Percentiles rank a stretch among this genome's conserved stretches.
Conservation (phyloP, 352 stramenopile genomes). For the Pythium insidiosum region DNA sequence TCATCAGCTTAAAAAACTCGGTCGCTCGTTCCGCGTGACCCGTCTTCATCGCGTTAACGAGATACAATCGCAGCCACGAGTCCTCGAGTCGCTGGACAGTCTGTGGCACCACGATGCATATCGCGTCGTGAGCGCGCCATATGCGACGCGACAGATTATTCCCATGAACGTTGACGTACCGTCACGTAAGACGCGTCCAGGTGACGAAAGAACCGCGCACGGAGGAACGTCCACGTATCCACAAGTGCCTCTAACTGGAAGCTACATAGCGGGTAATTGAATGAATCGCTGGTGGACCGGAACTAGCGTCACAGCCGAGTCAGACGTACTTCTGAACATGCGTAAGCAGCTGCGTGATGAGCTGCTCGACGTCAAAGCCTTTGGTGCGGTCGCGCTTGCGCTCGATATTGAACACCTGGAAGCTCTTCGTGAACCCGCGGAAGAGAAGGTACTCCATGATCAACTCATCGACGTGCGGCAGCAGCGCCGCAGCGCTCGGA, state of each 20-base stretch:
- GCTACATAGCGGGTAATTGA: conserved; percentile 12
- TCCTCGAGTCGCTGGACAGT: conserved; percentile 59
- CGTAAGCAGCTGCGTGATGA: conserved; percentile 56
- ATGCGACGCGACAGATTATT: neutral
- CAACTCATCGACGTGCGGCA: conserved; percentile 78
- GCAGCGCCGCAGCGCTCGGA: conserved; percentile 25
- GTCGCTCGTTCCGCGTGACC: conserved; percentile 56
- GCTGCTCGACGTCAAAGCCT: conserved; percentile 73
- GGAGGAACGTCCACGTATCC: conserved; percentile 77
- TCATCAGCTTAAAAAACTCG: conserved; percentile 67
- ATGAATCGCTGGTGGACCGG: neutral
- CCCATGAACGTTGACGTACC: conserved; percentile 15
- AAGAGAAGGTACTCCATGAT: conserved; percentile 86
- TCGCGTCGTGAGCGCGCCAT: neutral
- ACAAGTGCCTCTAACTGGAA: conserved; percentile 71
- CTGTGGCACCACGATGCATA: conserved; percentile 11
- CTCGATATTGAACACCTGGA: conserved; percentile 66
- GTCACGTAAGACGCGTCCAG: conserved; percentile 61
- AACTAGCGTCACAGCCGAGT: neutral
- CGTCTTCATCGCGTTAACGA: conserved; percentile 70
- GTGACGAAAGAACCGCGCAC: conserved; percentile 70
- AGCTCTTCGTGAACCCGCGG: conserved; percentile 80
- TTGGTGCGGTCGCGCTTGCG: conserved; percentile 62
- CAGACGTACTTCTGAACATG: conserved; percentile 41
- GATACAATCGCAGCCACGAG: conserved; percentile 60